phyloP scores from a whole-genome alignment of 345 rosid species.

The Melastoma malabathricum region DNA sequence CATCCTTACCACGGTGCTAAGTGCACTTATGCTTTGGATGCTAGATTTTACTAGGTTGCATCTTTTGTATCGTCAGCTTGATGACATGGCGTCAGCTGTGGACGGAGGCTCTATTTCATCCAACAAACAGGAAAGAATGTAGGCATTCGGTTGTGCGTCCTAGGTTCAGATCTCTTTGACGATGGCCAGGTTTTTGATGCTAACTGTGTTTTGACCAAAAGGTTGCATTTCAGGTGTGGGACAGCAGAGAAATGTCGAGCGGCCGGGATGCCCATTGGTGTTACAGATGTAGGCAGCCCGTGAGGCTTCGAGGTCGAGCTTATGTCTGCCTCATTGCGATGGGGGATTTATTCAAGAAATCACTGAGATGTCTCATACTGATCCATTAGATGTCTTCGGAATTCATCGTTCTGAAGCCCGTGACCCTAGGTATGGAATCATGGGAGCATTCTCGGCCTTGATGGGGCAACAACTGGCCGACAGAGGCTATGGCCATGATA shows the following conservation, averaged over 20 bases:
- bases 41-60: too few relatives aligned
- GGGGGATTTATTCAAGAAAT: slow-evolving; percentile 86
- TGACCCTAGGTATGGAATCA: slow-evolving; percentile 37
- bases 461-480: slow-evolving; percentile 65
- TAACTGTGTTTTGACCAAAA: too few relatives aligned
- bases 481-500: slow-evolving; percentile 34
- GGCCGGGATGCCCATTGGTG: slow-evolving; percentile 88
- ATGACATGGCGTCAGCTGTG: too few relatives aligned
- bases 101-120: too few relatives aligned
- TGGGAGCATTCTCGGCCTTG: slow-evolving; percentile 79
- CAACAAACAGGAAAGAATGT: too few relatives aligned
- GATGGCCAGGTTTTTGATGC: too few relatives aligned
- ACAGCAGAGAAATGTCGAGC: slow-evolving; percentile 55
- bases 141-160: too few relatives aligned
- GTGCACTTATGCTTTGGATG: too few relatives aligned
- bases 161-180: too few relatives aligned
- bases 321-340: slow-evolving; percentile 47
- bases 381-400: slow-evolving; percentile 43
- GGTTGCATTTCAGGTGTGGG: slow-evolving; percentile 12
- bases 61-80: too few relatives aligned
- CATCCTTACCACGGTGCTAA: too few relatives aligned
- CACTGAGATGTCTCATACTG: slow-evolving; percentile 37
- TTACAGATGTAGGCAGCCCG: slow-evolving; percentile 59
- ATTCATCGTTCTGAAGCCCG: slow-evolving; percentile 36
- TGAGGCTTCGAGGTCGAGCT: slow-evolving; percentile 49